phyloP scores from a whole-genome alignment of 345 rosid species.

The sweet orange (Citrus sinensis) region DNA sequence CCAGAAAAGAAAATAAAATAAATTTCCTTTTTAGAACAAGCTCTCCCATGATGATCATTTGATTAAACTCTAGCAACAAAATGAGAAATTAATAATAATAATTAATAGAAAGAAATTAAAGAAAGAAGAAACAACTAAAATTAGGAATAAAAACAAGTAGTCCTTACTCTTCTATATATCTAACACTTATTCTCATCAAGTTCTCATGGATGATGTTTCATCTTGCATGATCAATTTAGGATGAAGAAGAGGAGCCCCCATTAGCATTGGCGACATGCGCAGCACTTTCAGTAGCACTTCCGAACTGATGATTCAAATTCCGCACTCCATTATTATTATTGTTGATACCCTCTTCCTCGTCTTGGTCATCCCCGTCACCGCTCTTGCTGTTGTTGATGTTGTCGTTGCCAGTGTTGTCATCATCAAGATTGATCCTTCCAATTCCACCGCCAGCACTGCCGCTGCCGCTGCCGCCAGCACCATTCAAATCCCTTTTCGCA shows the following conservation, averaged over 20 bases:
- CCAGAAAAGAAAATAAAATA: slow-evolving; percentile 1
- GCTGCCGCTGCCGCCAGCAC: background rate
- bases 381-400: background rate
- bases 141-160: background rate
- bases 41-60: slow-evolving; percentile 23
- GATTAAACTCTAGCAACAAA: slow-evolving; percentile 31
- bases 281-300: slow-evolving; percentile 16
- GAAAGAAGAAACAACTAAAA: slow-evolving; percentile 17
- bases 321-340: background rate
- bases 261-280: slow-evolving; percentile 28
- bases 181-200: slow-evolving; percentile 26
- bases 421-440: slow-evolving; percentile 1
- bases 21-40: slow-evolving; percentile 25
- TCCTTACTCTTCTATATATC: slow-evolving; percentile 21
- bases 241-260: slow-evolving; percentile 57
- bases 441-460: slow-evolving; percentile 7
- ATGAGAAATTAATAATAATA: slow-evolving; percentile 2
- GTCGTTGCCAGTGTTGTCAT: slow-evolving; percentile 9
- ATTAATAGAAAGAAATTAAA: background rate
- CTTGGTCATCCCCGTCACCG: background rate
- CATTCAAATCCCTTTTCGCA: slow-evolving; percentile 29
- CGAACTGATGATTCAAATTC: slow-evolving; percentile 31
- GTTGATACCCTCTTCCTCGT: background rate
- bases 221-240: slow-evolving; percentile 7
- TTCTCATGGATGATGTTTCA: background rate